Percentiles rank a stretch among this genome's conserved stretches.
Evolutionary conservation across 2,329 filamentous ascomycete genomes (phyloP).

Genomic region (Coleophoma cylindrospora): DNA sequence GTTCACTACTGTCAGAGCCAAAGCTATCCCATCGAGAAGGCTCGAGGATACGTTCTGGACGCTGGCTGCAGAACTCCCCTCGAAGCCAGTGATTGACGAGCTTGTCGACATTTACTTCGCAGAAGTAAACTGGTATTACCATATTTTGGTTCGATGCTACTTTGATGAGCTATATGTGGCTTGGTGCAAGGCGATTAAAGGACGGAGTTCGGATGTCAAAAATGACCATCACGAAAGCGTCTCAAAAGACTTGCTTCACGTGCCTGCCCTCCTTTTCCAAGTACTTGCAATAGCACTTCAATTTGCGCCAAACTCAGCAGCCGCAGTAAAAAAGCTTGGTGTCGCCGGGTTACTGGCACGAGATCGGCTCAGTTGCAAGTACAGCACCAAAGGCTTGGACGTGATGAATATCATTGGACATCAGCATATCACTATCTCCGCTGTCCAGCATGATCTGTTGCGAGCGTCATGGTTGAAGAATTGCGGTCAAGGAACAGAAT

Average conservation of each 20-base stretch:
- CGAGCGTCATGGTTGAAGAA: not conserved
- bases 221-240: not conserved
- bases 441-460: not conserved
- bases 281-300: not conserved
- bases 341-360: not conserved
- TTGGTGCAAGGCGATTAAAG: not conserved
- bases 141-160: not conserved
- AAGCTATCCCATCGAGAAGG: no score
- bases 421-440: not conserved
- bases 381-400: not conserved
- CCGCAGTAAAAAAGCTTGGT: not conserved
- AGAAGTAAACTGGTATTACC: not conserved
- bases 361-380: not conserved
- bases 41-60: not conserved
- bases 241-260: not conserved
- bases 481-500: not conserved
- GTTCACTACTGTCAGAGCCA: no score
- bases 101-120: slow-evolving; percentile 2
- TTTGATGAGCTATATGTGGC: not conserved
- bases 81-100: not conserved
- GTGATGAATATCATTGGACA: not conserved
- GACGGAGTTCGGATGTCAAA: not conserved
- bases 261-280: not conserved
- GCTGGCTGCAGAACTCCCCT: not conserved
- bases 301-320: not conserved